phyloP scores from a whole-genome alignment of 1,139 yeast species.

The Suhomyces chickasaworum region DNA sequence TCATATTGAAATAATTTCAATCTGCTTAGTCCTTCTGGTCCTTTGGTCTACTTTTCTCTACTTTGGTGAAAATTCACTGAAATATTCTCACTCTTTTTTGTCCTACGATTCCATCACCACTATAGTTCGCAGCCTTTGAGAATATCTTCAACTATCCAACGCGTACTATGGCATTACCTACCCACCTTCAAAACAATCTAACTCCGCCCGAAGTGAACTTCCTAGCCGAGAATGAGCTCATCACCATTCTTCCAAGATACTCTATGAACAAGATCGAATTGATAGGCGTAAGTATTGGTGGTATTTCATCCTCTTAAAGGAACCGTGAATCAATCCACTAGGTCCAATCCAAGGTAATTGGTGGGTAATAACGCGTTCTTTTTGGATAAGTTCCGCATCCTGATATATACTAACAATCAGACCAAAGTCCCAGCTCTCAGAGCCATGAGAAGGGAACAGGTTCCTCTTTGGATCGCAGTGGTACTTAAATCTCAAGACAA shows the following conservation, averaged over 20 bases:
- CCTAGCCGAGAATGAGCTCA: constrained; percentile 76
- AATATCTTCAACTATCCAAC: neutral
- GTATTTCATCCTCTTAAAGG: neutral
- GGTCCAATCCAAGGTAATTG: no score
- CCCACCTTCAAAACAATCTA: constrained; percentile 55
- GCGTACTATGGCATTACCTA: constrained; percentile 63
- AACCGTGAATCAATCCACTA: no score
- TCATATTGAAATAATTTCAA: no score
- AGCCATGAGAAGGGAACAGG: constrained; percentile 69
- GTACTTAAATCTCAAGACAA: constrained; percentile 81
- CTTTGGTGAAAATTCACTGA: neutral
- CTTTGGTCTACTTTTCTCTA: no score
- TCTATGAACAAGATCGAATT: constrained; percentile 63
- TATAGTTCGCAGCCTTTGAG: neutral
- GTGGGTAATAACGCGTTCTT: neutral
- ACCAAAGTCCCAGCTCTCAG: constrained; percentile 53
- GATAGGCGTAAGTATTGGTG: constrained; percentile 53
- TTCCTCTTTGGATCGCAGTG: constrained; percentile 89
- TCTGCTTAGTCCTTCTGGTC: no score
- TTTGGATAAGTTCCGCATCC: no score
- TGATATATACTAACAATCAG: constrained; percentile 22
- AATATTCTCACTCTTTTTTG: neutral
- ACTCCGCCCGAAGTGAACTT: constrained; percentile 80
- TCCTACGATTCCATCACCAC: no score
- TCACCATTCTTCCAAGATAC: constrained; percentile 76